Evolutionary conservation across 352 stramenopile species (phyloP).

Genomic region (Pythium aquatile): DNA sequence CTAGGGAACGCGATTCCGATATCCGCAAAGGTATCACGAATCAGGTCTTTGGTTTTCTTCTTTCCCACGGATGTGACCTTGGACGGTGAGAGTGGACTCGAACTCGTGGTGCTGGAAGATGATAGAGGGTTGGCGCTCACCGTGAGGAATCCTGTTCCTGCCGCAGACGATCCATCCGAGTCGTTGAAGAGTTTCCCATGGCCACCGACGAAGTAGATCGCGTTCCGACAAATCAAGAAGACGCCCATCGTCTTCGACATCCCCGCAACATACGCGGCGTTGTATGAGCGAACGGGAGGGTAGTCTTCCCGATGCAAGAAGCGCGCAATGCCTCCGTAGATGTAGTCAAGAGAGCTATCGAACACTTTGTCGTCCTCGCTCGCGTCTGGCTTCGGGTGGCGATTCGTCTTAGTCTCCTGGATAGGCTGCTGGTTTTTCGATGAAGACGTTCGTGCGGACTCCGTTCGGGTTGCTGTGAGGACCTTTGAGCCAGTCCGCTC

Average conservation of each 20-base stretch:
- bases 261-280: conserved; percentile 51
- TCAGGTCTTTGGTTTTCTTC: conserved; percentile 52
- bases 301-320: conserved; percentile 70
- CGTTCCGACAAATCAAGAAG: conserved; percentile 46
- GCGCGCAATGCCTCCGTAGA: conserved; percentile 56
- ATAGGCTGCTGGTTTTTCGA: background rate
- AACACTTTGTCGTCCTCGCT: conserved; percentile 30
- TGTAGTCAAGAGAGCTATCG: conserved; percentile 49
- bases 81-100: conserved; percentile 26
- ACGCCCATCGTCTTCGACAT: conserved; percentile 61
- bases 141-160: background rate
- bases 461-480: background rate
- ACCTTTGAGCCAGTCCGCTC: background rate
- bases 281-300: conserved; percentile 56
- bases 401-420: background rate
- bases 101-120: background rate
- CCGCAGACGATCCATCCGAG: conserved; percentile 1
- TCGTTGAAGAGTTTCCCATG: conserved; percentile 52
- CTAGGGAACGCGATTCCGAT: conserved; percentile 43
- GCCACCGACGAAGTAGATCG: conserved; percentile 69
- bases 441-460: background rate
- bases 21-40: conserved; percentile 54
- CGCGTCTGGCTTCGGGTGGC: background rate
- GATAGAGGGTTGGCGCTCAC: conserved; percentile 1
- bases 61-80: conserved; percentile 21